Evolutionary conservation across 345 rosid genomes (phyloP), one percentile per base, ranked within the genome.

Genomic region (Excoecaria cochinchinensis): DNA sequence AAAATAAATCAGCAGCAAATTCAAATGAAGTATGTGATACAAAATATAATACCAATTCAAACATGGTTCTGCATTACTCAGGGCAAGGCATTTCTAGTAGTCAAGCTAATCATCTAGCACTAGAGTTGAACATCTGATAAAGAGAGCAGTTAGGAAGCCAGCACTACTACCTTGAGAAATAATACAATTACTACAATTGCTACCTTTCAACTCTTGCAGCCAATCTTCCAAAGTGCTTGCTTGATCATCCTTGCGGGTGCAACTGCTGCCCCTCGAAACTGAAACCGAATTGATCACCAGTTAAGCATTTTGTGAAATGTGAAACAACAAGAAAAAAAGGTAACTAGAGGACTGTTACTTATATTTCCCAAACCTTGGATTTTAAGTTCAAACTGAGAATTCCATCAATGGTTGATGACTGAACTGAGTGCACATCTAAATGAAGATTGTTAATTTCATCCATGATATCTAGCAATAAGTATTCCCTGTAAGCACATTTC

Each of bases 391-490:
- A 60, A 0, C 76, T 70, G 77, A 94, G 88, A 67, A 84, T 31
- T 39, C 93, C 95, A 73, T 89, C 84, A 21, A 82, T 84, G n/a
- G 89, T 90, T 8, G 89, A 86, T 15, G 97, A 89, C 79, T 85
- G 90, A 25, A 92, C 85, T 16, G 89, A 84, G 84, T 84, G 78
- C 59, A 87, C 89, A 70, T 92, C 97, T 86, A 90, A 78, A 82
- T 90, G 89, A 79, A 91, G 86, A 69, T 86, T 87, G 85, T 86
- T 89, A 22, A 87, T 80, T 67, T 90, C 87, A 81, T 92, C 97
- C 92, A 95, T 89, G 80, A 92, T 81, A 71, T 95, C 95, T 19
- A 86, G 87, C 83, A 92, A 72, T 53, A 92, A 79, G 60, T 84
- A 88, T 72, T 92, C 93, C 79, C 93, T 89, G 71, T 82, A 87